These are phyloP conservation scores for Alternaria incomplexa DNA, from an alignment of 2,329 filamentous ascomycete species.

Conservation along the genomic window DNA sequence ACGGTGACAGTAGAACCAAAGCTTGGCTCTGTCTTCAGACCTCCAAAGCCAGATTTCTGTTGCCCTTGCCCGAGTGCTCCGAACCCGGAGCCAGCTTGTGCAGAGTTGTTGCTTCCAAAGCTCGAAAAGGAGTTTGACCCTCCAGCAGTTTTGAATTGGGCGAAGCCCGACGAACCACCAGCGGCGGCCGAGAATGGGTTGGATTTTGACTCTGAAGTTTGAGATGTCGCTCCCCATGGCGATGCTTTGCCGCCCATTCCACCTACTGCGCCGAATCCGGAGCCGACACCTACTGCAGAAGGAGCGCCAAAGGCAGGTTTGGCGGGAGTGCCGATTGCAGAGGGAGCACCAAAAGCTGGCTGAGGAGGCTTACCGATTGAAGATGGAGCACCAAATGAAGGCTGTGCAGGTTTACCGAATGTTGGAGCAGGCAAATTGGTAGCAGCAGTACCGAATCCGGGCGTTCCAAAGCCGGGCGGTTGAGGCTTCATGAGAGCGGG, in stretches of 20 bases:
- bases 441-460: conserved; percentile 21
- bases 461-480: conserved; percentile 32
- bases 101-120: conserved; percentile 9
- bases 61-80: conserved; percentile 31
- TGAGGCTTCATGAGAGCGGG: conserved; percentile 16
- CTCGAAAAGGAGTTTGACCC: conserved; percentile 26
- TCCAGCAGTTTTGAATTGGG: conserved; percentile 33
- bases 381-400: conserved; percentile 27
- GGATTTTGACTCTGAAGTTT: conserved; percentile 26
- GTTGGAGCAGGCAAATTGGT: conserved; percentile 20
- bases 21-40: conserved; percentile 39
- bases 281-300: conserved; percentile 23
- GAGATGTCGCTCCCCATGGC: conserved; percentile 31
- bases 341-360: conserved; percentile 28
- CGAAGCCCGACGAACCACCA: conserved; percentile 37
- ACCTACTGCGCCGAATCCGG: conserved; percentile 35
- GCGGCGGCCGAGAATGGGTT: conserved; percentile 44
- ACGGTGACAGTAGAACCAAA: conserved; percentile 53
- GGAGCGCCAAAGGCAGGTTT: conserved; percentile 37
- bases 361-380: conserved; percentile 17
- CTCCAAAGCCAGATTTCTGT: conserved; percentile 40
- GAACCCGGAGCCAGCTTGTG: conserved; percentile 31
- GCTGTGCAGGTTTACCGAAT: conserved; percentile 21
- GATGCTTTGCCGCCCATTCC: conserved; percentile 27
- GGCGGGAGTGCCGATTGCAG: conserved; percentile 16